phyloP scores from a whole-genome alignment of 2,329 filamentous ascomycete species.

The Aspergillus brasiliensis region DNA sequence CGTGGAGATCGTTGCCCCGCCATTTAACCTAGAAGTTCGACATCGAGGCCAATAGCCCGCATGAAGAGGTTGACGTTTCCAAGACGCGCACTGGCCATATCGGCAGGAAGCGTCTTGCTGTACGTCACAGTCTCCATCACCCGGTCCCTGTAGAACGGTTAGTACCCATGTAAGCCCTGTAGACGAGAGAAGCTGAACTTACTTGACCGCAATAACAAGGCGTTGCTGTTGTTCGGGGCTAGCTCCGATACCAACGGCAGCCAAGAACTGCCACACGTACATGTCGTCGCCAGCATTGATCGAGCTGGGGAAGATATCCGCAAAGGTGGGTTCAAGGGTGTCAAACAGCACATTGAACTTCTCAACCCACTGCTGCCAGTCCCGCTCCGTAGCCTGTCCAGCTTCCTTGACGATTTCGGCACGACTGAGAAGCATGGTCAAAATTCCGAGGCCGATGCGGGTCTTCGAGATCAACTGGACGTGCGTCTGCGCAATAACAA shows the following conservation, averaged over 20 bases:
- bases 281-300: constrained; percentile 89
- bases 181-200: constrained; percentile 30
- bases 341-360: constrained; percentile 89
- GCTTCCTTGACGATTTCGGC: constrained; percentile 91
- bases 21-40: constrained; percentile 68
- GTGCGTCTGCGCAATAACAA: constrained; percentile 80
- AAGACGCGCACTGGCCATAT: constrained; percentile 80
- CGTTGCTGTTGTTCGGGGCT: constrained; percentile 93
- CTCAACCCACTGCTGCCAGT: constrained; percentile 80
- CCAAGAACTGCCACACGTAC: constrained; percentile 97
- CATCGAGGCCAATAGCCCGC: constrained; percentile 97
- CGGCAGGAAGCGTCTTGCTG: constrained; percentile 83
- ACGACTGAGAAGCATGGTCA: constrained; percentile 92
- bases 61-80: constrained; percentile 97
- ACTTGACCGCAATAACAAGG: constrained; percentile 90
- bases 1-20: no score
- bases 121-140: constrained; percentile 93
- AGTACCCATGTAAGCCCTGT: constrained; percentile 10
- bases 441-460: constrained; percentile 81
- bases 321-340: constrained; percentile 77
- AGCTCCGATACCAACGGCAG: constrained; percentile 90
- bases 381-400: constrained; percentile 67
- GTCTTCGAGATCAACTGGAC: constrained; percentile 83
- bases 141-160: constrained; percentile 61
- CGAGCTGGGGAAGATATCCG: constrained; percentile 86